Percentiles rank a stretch among this genome's conserved stretches.
phyloP scores from a whole-genome alignment of 108 stramenopile genomes.

The Mediolabrus comicus region DNA sequence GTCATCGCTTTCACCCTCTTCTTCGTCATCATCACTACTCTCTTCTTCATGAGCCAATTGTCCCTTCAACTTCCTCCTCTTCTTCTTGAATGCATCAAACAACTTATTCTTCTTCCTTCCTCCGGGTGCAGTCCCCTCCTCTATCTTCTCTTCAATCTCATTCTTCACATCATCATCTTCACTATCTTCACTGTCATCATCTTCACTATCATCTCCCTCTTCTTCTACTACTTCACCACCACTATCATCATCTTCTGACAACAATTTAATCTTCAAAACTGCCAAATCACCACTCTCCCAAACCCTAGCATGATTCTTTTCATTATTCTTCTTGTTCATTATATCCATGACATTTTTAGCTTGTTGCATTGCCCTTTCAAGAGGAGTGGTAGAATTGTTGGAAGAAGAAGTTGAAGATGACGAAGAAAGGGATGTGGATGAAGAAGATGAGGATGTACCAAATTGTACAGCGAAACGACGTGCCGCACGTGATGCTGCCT shows the following conservation, averaged over 20 bases:
- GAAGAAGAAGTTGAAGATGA: neutral
- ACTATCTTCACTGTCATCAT: neutral
- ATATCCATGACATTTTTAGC: neutral
- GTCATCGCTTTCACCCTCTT: conserved; percentile 6
- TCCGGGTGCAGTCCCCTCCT: no score
- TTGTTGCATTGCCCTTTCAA: neutral
- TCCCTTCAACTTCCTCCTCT: no score
- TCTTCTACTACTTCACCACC: neutral
- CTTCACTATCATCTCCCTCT: neutral
- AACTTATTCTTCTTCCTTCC: no score
- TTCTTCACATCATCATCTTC: neutral
- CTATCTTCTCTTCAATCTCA: neutral
- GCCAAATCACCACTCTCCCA: neutral
- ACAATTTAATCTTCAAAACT: neutral
- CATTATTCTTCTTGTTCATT: neutral
- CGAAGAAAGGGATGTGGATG: neutral
- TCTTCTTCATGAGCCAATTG: conserved; percentile 13
- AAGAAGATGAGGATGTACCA: neutral
- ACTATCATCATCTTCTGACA: neutral
- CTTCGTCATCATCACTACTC: conserved; percentile 21
- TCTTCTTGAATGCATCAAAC: no score
- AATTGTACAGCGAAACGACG: neutral
- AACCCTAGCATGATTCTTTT: neutral
- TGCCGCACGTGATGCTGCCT: neutral
- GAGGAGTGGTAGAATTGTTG: neutral